phyloP scores from a whole-genome alignment of 179 eudicot species.

The Gypsophila paniculata region DNA sequence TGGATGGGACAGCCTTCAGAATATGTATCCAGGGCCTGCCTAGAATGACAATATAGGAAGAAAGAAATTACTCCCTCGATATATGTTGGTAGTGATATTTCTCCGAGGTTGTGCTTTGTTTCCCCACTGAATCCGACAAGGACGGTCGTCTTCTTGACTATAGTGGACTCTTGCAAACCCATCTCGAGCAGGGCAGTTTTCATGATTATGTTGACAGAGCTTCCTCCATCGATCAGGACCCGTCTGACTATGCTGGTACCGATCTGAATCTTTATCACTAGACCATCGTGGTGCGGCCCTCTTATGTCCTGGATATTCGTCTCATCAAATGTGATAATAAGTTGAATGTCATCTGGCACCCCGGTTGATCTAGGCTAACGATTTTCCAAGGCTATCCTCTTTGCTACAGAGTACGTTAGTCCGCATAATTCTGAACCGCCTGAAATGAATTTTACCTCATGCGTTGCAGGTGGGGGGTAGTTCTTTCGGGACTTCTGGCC shows the following conservation, averaged over 20 bases:
- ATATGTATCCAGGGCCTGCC: neutral
- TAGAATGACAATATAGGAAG: neutral
- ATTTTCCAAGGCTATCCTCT: too few species aligned
- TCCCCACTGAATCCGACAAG: constrained; percentile 8
- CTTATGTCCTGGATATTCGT: neutral
- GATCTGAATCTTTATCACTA: neutral
- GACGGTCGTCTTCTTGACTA: neutral
- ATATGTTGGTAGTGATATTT: neutral
- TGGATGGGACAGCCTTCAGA: neutral
- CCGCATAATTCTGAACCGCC: too few species aligned
- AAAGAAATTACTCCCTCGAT: neutral
- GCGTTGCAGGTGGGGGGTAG: too few species aligned
- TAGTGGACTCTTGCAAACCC: neutral
- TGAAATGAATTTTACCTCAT: too few species aligned
- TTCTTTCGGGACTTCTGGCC: too few species aligned
- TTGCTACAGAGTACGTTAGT: too few species aligned
- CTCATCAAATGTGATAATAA: too few species aligned
- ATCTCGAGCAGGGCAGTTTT: neutral
- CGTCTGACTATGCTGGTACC: neutral
- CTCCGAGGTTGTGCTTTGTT: neutral
- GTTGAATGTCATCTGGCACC: too few species aligned
- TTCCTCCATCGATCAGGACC: neutral
- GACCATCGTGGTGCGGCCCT: neutral
- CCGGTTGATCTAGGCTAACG: too few species aligned
- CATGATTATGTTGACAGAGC: neutral